A percentile compares a stretch with the other conserved stretches of the same genome.
phyloP scores from a whole-genome alignment of 2,329 filamentous ascomycete species.

The Aureobasidium leucospermi region DNA sequence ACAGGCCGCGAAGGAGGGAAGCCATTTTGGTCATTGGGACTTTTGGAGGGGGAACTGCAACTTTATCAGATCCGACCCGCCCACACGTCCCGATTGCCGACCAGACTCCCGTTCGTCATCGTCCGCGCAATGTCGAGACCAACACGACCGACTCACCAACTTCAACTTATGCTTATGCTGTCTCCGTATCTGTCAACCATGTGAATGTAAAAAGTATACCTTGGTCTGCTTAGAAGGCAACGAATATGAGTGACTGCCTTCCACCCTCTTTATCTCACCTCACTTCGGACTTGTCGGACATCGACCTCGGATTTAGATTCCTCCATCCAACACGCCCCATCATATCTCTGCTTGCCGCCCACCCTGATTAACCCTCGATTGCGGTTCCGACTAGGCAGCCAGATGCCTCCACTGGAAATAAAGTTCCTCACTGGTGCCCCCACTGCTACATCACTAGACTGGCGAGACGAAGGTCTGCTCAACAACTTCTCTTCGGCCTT shows the following conservation, averaged over 20 bases:
- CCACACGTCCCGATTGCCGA: background rate
- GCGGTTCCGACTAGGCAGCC: background rate
- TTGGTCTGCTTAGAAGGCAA: background rate
- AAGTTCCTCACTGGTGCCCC: slow-evolving; percentile 59
- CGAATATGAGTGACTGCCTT: background rate
- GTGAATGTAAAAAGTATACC: background rate
- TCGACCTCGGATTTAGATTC: background rate
- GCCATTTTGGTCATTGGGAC: slow-evolving; percentile 19
- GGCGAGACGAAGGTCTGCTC: slow-evolving; percentile 47
- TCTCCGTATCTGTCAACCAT: too few relatives aligned
- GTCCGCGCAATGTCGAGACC: too few relatives aligned
- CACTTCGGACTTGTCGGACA: slow-evolving; percentile 2
- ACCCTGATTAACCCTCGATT: background rate
- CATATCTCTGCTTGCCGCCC: background rate
- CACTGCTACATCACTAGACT: slow-evolving; percentile 44
- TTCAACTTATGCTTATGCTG: too few relatives aligned
- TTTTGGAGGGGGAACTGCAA: background rate
- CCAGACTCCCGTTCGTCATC: background rate
- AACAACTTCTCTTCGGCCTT: slow-evolving; percentile 38
- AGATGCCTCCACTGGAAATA: slow-evolving; percentile 16
- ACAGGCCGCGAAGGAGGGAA: slow-evolving; percentile 20
- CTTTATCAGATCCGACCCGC: slow-evolving; percentile 9
- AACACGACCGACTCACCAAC: too few relatives aligned
- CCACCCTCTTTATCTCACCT: background rate
- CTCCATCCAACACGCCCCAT: background rate